Conservation (phyloP, 495 filamentous ascomycete genomes). For the Tuber magnatum region DNA sequence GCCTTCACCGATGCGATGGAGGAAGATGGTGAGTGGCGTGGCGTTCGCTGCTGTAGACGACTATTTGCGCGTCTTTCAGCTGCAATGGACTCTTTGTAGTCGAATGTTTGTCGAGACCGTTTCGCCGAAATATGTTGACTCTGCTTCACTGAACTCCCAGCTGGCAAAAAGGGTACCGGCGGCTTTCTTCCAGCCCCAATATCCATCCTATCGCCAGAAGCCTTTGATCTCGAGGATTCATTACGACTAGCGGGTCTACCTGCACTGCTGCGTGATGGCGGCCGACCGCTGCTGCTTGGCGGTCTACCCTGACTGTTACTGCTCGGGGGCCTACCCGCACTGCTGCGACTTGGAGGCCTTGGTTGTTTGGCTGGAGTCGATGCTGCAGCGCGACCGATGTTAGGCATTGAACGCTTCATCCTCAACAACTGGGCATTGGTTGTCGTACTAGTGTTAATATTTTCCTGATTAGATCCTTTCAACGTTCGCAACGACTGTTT, state of each 20-base stretch:
- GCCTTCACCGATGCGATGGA: constrained; percentile 52
- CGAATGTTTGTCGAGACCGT: constrained; percentile 50
- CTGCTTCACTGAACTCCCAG: constrained; percentile 62
- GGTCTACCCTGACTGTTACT: constrained; percentile 36
- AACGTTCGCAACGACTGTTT: constrained; percentile 54
- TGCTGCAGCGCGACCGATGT: constrained; percentile 47
- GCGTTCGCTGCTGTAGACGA: constrained; percentile 45
- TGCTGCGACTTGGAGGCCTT: constrained; percentile 37
- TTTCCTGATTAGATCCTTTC: constrained; percentile 42
- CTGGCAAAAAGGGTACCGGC: constrained; percentile 66
- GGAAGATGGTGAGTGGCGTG: constrained; percentile 50
- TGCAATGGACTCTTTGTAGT: constrained; percentile 49
- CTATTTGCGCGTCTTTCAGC: constrained; percentile 52
- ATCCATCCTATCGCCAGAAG: constrained; percentile 58
- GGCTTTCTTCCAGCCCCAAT: constrained; percentile 52
- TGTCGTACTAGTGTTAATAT: constrained; percentile 49
- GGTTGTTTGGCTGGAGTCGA: constrained; percentile 45
- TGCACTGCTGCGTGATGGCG: constrained; percentile 45
- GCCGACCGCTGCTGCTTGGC: constrained; percentile 41
- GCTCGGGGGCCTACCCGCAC: constrained; percentile 35
- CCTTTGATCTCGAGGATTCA: constrained; percentile 60
- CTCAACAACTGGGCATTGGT: constrained; percentile 67
- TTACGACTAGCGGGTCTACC: constrained; percentile 41
- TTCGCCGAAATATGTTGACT: constrained; percentile 75
- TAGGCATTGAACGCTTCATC: constrained; percentile 81